These are phyloP conservation scores for Oehlia diaphana DNA, from an alignment of 192 early-diverging fungal genomes.

Conservation along the genomic window DNA sequence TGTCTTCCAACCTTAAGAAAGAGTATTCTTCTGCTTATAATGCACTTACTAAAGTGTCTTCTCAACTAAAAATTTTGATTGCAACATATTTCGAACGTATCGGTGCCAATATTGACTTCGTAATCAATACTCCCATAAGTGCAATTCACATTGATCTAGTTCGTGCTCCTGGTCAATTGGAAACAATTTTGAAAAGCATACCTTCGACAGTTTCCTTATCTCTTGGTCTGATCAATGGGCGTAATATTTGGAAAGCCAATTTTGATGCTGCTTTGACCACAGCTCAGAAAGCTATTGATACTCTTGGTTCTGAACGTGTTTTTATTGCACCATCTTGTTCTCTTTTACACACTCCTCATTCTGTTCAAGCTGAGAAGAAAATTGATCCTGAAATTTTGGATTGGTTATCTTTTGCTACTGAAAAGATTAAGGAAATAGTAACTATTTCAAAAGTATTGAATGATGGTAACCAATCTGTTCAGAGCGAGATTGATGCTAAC, in stretches of 20 bases:
- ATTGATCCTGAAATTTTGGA: constrained; percentile 80
- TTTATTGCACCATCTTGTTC: constrained; percentile 90
- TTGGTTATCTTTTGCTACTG: constrained; percentile 93
- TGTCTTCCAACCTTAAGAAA: constrained; percentile 46
- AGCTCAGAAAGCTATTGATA: constrained; percentile 64
- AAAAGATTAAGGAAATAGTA: constrained; percentile 87
- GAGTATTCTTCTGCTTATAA: constrained; percentile 68
- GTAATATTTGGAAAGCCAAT: constrained; percentile 98
- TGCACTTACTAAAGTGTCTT: constrained; percentile 49
- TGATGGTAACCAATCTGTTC: constrained; percentile 61
- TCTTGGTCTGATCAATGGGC: constrained; percentile 92
- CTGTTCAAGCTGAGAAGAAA: constrained; percentile 72
- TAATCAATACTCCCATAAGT: constrained; percentile 73
- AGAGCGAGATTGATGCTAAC: constrained; percentile 71
- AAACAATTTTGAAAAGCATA: constrained; percentile 63
- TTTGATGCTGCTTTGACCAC: constrained; percentile 67
- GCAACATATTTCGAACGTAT: constrained; percentile 95
- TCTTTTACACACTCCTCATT: constrained; percentile 90
- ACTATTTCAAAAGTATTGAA: constrained; percentile 62
- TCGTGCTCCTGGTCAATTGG: constrained; percentile 78
- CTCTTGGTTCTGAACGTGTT: constrained; percentile 71
- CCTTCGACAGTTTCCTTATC: constrained; percentile 72
- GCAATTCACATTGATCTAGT: constrained; percentile 93
- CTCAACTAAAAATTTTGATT: constrained; percentile 70
- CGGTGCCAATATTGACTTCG: constrained; percentile 68